Conservation (phyloP, 176 grass and related monocot genomes). For the Neostapfia colusana region DNA sequence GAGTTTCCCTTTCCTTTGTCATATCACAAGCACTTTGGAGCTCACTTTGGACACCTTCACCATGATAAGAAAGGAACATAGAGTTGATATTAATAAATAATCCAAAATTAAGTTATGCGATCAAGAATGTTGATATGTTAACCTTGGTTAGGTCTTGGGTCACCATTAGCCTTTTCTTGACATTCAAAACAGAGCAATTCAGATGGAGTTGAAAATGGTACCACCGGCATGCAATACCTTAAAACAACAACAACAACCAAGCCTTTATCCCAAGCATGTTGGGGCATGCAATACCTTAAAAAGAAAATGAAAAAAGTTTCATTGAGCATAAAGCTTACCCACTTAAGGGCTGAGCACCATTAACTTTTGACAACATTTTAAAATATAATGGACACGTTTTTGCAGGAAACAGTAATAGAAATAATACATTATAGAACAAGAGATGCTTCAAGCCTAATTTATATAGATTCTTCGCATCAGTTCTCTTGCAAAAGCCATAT, state of each 20-base stretch:
- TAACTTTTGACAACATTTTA: neutral
- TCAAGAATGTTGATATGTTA: neutral
- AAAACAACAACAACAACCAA: too few relatives aligned
- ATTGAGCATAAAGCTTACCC: neutral
- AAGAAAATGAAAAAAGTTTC: neutral
- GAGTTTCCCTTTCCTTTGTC: neutral
- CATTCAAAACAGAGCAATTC: slow-evolving; percentile 32
- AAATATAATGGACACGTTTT: neutral
- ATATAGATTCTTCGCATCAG: neutral
- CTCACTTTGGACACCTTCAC: neutral
- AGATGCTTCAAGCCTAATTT: slow-evolving; percentile 3
- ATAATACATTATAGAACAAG: neutral
- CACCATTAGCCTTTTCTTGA: slow-evolving; percentile 1
- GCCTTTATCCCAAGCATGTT: too few relatives aligned
- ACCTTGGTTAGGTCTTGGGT: slow-evolving; percentile 27
- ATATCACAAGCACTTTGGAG: neutral
- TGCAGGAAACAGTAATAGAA: neutral
- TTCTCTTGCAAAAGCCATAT: neutral
- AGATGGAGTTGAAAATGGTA: slow-evolving; percentile 2
- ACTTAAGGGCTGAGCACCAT: neutral
- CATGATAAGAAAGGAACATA: neutral
- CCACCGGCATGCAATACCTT: slow-evolving; percentile 39
- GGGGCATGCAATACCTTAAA: slow-evolving; percentile 45
- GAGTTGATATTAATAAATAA: neutral
- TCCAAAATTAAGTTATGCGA: neutral